Evolutionary conservation across 164 flowering plant species (phyloP), one percentile per base, ranked within the genome.

Genomic region (Amborella trichopoda): DNA sequence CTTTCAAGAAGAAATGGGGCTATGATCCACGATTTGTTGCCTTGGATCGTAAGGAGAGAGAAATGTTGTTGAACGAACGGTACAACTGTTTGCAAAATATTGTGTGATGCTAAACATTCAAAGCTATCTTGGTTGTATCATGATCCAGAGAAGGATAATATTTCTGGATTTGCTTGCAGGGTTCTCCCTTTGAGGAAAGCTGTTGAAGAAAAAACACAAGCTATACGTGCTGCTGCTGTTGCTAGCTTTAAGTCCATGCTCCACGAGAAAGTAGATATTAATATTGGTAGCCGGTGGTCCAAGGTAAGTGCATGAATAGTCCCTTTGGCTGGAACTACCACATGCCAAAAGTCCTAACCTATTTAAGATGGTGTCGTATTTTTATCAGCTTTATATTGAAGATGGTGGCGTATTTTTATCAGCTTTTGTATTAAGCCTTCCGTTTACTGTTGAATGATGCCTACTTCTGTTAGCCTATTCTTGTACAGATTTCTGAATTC

Each of bases 41-140:
- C 39, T 74, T 93, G 74, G 94, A 83, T 42, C 81, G 90, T 54
- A 93, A 85, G 68, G 99, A 93, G 44, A 71, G 85, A 25, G 97
- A 88, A 57, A 26, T 27, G 52, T 56, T 93, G 44, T 52, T 93
- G 46, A 88, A 83, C 61, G 99, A 93, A 60, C 88, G 85, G 99
- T 93, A 76, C 44, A 32, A 11, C 20, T 16, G 6, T 6, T 38
- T 38, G 16, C n/a, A n/a, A n/a, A n/a, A n/a, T n/a, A n/a, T n/a
- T n/a, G n/a, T n/a, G n/a, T n/a, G n/a, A n/a, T n/a, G n/a, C n/a
- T n/a, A n/a, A n/a, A n/a, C n/a, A n/a, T n/a, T n/a, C n/a, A n/a
- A n/a, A n/a, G n/a, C n/a, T n/a, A n/a, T n/a, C 11, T 24, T 17
- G 24, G 4, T 52, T 16, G 19, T 33, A 18, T 44, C 21, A 17